Percentiles rank a stretch among this genome's conserved stretches.
These are phyloP conservation scores for Hypoxylon sp. DNA, from an alignment of 2,329 filamentous ascomycete species.

Conservation along the genomic window DNA sequence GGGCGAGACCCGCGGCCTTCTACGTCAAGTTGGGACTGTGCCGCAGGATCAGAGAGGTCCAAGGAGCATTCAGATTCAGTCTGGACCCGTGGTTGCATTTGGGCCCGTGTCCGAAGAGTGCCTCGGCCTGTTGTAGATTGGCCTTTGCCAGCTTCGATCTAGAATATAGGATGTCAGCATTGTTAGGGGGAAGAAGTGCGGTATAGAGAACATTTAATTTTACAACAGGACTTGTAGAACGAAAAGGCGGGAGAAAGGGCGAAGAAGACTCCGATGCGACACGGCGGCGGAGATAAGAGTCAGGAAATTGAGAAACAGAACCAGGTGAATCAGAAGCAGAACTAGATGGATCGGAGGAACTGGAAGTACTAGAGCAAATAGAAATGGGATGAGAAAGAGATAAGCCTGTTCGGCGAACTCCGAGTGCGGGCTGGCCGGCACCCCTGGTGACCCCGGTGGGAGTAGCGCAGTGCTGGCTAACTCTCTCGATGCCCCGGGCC, in stretches of 20 bases:
- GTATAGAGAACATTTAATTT: conserved; percentile 9
- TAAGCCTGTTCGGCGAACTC: not conserved
- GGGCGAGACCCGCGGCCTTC: conserved; percentile 47
- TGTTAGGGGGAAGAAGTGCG: not conserved
- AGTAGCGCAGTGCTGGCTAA: not conserved
- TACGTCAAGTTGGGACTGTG: conserved; percentile 26
- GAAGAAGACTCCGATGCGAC: conserved; percentile 1
- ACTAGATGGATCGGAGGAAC: not conserved
- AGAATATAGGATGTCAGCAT: conserved; percentile 18
- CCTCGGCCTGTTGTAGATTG: conserved; percentile 11
- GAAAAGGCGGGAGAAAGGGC: conserved; percentile 12
- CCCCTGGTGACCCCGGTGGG: not conserved
- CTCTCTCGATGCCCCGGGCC: not conserved
- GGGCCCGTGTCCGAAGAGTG: conserved; percentile 53
- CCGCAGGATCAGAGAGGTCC: conserved; percentile 31
- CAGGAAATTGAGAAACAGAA: not conserved
- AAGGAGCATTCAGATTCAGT: conserved; percentile 66
- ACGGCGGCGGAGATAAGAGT: conserved; percentile 7
- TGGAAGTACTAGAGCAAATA: too few species aligned
- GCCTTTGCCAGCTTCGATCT: conserved; percentile 20
- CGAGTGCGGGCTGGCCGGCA: not conserved
- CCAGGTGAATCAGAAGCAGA: not conserved
- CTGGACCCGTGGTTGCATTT: conserved; percentile 69
- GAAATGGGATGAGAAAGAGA: conserved; percentile 3
- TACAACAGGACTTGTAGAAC: conserved; percentile 3